Evolutionary conservation across 371 early-diverging fungal species (phyloP), one percentile per base, ranked within the genome.

Genomic region (Capniomyces stellatus): DNA sequence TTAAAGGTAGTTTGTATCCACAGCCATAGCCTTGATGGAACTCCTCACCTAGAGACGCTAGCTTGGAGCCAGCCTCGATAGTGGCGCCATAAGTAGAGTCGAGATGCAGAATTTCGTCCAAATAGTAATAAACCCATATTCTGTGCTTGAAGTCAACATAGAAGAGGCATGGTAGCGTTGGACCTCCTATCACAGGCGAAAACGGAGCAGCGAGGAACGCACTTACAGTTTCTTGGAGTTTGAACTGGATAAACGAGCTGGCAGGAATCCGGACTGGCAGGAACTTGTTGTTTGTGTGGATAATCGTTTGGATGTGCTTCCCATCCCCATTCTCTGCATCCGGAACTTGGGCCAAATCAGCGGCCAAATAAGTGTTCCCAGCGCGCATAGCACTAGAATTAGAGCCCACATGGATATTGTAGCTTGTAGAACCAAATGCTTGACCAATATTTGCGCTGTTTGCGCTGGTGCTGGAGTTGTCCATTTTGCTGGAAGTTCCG

Each of bases 81-180:
- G 67, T 62, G 24, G 66, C 62, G n/a, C 67, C 67, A 25, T 66
- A 66, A 31, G 62, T 62, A 25, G 60, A 61, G 58, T 64, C 63
- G 54, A 62, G 54, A 54, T 66, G 66, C 29, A 67, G 56, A 46
- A 66, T 51, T 44, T 60, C 61, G 35, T 66, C 65, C 43, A 85
- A 63, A 57, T 85, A 80, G 61, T 85, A 78, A 59, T 85, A 85
- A 1, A 79, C 83, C 70, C 70, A 83, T n/a, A 85, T 79, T 29
- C 81, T 79, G 60, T 85, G 83, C 44, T 85, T 82, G 64, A 82
- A 85, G 58, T 84, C 85, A 12, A 85, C 83, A 54, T 83, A 85
- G 53, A 85, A 81, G 30, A 85, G 58, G 48, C 85, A 85, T 2
- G 85, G 85, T 24, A 85, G 78, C 47, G 81, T 85, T 35, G 73